Evolutionary conservation across 441 rosid species (phyloP).

Genomic region (Macaranga tanarius): DNA sequence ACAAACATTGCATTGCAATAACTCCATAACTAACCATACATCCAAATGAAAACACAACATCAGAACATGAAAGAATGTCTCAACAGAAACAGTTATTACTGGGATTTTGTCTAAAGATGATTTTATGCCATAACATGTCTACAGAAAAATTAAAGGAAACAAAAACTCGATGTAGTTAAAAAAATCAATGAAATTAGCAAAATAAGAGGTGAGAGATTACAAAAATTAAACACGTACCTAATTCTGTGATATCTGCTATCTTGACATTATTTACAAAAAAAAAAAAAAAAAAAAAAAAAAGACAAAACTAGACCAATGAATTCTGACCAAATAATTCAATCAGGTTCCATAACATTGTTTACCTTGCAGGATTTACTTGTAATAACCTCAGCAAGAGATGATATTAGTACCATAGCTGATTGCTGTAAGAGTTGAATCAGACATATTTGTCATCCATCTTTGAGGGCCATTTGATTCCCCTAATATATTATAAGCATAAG

Average conservation of each 20-base stretch:
- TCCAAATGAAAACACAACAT: neutral
- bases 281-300: neutral
- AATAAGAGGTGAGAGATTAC: neutral
- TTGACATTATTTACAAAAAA: constrained; percentile 19
- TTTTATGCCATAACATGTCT: neutral
- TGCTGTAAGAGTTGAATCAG: constrained; percentile 69
- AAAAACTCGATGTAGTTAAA: neutral
- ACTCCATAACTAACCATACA: too few relatives aligned
- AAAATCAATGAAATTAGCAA: constrained; percentile 8
- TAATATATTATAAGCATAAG: constrained; percentile 76
- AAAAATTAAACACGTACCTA: constrained; percentile 17
- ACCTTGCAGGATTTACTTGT: neutral
- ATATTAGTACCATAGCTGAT: constrained; percentile 76
- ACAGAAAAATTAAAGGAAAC: neutral
- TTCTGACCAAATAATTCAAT: neutral
- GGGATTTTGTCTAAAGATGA: neutral
- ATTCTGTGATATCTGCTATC: constrained; percentile 15
- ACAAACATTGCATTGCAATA: neutral
- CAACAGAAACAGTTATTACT: neutral
- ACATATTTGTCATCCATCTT: constrained; percentile 88
- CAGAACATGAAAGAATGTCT: neutral
- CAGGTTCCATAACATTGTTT: neutral
- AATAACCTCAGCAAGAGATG: constrained; percentile 54
- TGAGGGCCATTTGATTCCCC: constrained; percentile 65
- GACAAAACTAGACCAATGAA: neutral